A percentile compares a stretch with the other conserved stretches of the same genome.
phyloP scores from a whole-genome alignment of 306 rosid genomes.

The Inga laurina region DNA sequence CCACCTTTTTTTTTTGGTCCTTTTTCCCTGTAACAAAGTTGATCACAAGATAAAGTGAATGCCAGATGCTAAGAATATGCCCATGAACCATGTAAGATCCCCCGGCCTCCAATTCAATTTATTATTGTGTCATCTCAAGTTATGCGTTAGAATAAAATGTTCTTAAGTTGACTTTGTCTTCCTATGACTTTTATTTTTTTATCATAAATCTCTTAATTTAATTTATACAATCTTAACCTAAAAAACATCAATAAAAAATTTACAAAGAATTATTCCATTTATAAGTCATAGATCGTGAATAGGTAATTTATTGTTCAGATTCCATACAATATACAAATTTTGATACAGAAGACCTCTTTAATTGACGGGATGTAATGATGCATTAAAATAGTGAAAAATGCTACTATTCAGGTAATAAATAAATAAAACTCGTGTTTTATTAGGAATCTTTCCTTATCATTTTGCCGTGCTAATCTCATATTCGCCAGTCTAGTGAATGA shows the following conservation, averaged over 20 bases:
- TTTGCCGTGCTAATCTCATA: background rate
- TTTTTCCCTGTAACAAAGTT: background rate
- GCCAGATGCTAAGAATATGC: background rate
- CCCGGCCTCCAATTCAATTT: background rate
- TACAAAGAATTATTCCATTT: no score
- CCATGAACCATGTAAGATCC: background rate
- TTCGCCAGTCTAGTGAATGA: background rate
- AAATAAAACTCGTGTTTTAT: no score
- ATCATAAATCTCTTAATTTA: background rate
- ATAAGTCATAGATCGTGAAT: no score
- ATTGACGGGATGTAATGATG: background rate
- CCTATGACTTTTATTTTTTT: background rate
- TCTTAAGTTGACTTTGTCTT: background rate
- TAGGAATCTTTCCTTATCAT: background rate
- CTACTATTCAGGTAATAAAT: no score
- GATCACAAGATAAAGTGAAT: background rate
- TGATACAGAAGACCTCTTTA: background rate
- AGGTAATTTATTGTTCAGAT: background rate
- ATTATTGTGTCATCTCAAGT: no score
- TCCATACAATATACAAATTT: background rate
- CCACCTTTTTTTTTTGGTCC: background rate
- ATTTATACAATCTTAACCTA: no score
- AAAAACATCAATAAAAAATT: no score
- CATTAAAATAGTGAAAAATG: background rate
- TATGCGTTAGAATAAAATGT: background rate